These are phyloP conservation scores for Hibiscus syriacus DNA, from an alignment of 345 rosid genomes.

Conservation along the genomic window DNA sequence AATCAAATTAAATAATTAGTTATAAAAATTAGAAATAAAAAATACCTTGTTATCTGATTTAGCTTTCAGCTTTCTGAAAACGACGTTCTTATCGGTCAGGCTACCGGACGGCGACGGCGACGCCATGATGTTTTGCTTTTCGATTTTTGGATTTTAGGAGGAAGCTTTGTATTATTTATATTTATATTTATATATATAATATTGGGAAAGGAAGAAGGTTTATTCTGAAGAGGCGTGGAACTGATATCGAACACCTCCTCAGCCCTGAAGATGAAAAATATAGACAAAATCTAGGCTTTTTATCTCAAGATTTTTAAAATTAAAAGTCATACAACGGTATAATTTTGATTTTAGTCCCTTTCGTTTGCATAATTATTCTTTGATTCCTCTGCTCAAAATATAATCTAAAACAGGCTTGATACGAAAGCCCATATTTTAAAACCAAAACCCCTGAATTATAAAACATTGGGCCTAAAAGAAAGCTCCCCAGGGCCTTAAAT, in stretches of 20 bases:
- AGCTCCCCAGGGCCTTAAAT: too few species aligned
- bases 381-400: too few species aligned
- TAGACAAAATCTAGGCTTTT: neutral
- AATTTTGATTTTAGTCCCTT: too few species aligned
- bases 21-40: neutral
- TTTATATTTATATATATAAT: too few species aligned
- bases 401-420: too few species aligned
- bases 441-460: neutral
- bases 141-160: neutral
- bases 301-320: neutral
- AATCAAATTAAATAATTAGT: neutral
- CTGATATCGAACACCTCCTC: slow-evolving; percentile 22
- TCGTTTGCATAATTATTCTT: too few species aligned
- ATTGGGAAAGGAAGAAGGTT: slow-evolving; percentile 1
- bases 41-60: slow-evolving; percentile 90
- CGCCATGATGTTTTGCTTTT: slow-evolving; percentile 36
- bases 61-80: slow-evolving; percentile 82
- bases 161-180: neutral
- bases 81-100: slow-evolving; percentile 54
- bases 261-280: neutral
- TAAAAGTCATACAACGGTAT: too few species aligned
- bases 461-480: too few species aligned
- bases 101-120: slow-evolving; percentile 69
- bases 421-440: neutral
- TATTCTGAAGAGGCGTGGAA: slow-evolving; percentile 22